Conservation (phyloP, 352 stramenopile genomes). For the Pilasporangium apinafurcum region DNA sequence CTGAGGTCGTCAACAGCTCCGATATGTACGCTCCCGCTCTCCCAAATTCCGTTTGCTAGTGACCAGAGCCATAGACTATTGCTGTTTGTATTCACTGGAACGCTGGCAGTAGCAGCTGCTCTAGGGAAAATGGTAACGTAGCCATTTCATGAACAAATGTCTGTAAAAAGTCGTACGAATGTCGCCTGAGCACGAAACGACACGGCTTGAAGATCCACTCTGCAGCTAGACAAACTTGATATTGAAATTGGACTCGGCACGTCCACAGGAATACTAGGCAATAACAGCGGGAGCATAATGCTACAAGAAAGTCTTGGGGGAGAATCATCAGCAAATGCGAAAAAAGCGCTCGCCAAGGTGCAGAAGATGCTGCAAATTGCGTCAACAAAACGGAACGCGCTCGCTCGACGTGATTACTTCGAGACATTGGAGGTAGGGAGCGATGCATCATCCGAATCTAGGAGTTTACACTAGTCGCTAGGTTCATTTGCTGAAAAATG, state of each 20-base stretch:
- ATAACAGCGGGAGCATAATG: slow-evolving; percentile 3
- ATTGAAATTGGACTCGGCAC: no score
- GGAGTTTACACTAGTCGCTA: no score
- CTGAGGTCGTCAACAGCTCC: no score
- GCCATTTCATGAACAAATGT: no score
- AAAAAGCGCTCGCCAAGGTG: slow-evolving; percentile 45
- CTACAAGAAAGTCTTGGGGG: slow-evolving; percentile 42
- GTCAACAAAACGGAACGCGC: slow-evolving; percentile 36
- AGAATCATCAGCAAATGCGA: slow-evolving; percentile 35
- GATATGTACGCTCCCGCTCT: no score
- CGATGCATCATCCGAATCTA: not conserved
- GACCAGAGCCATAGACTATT: no score
- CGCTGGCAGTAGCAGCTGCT: no score
- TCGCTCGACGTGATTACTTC: slow-evolving; percentile 54
- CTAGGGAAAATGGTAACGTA: no score
- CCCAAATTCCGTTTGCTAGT: no score
- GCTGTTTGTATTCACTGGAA: no score
- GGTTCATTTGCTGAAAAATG: not conserved
- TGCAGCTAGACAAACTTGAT: not conserved
- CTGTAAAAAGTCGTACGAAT: not conserved
- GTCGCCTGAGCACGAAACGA: slow-evolving; percentile 1
- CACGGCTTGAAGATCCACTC: not conserved
- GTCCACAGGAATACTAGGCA: not conserved
- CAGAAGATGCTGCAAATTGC: slow-evolving; percentile 59
- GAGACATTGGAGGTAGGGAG: slow-evolving; percentile 44